Percentiles rank a stretch among this genome's conserved stretches.
Conservation (phyloP, 805 yeast genomes). For the Monosporozyma solicola region DNA sequence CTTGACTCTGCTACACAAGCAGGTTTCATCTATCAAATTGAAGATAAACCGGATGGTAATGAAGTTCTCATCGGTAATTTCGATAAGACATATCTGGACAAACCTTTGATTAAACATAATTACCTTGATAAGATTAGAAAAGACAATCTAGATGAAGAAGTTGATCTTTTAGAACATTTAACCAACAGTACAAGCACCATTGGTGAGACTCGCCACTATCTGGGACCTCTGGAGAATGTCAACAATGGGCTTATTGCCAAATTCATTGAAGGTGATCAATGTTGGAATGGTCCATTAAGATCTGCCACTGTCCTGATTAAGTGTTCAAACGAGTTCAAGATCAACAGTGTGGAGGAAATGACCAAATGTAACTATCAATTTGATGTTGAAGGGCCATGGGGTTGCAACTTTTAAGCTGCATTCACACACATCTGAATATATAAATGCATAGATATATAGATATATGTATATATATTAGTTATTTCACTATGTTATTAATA, state of each 20-base stretch:
- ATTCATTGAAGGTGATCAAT: constrained; percentile 59
- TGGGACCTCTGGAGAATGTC: constrained; percentile 26
- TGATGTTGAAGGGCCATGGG: constrained; percentile 35
- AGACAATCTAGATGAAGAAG: constrained; percentile 18
- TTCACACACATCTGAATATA: background rate
- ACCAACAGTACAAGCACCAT: constrained; percentile 13
- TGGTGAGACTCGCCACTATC: constrained; percentile 12
- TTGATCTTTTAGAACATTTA: constrained; percentile 15
- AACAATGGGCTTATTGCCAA: constrained; percentile 30
- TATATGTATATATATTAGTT: background rate
- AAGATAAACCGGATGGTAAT: constrained; percentile 14
- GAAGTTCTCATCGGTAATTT: constrained; percentile 22
- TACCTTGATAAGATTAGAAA: constrained; percentile 18
- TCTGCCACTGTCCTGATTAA: constrained; percentile 52
- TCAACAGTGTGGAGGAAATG: constrained; percentile 65
- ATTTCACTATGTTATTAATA: background rate
- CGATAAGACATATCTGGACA: constrained; percentile 9
- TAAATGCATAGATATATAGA: background rate
- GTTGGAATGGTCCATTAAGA: constrained; percentile 94
- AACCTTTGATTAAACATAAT: constrained; percentile 8
- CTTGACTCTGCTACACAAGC: constrained; percentile 8
- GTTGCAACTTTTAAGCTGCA: constrained; percentile 24
- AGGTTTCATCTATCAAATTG: constrained; percentile 19
- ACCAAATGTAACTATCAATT: constrained; percentile 77
- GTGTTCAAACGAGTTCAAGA: constrained; percentile 51